Evolutionary conservation across 768 basidiomycete genomes (phyloP).

Genomic region (Podaxis sp.): DNA sequence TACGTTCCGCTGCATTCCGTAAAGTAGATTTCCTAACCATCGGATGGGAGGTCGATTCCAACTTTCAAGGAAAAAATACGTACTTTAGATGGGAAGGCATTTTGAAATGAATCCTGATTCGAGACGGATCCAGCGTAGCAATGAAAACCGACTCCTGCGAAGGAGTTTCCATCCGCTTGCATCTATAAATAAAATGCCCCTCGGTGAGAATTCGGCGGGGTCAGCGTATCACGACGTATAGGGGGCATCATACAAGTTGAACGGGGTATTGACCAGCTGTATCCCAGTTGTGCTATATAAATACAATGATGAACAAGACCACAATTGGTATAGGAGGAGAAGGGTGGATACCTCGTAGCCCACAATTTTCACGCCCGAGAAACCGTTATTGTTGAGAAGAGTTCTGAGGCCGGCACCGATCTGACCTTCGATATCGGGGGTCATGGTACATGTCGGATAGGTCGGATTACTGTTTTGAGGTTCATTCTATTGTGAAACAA

Average conservation of each 20-base stretch:
- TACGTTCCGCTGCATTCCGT: constrained; percentile 67
- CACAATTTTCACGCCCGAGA: constrained; percentile 58
- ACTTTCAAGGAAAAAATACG: not conserved
- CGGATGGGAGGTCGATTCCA: not conserved
- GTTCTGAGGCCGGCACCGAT: constrained; percentile 56
- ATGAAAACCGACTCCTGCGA: constrained; percentile 70
- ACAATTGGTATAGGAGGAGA: not conserved
- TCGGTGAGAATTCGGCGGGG: not conserved
- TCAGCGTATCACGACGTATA: not conserved
- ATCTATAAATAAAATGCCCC: constrained; percentile 33
- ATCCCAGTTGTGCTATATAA: constrained; percentile 67
- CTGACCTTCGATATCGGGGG: constrained; percentile 53
- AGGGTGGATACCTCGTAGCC: constrained; percentile 39
- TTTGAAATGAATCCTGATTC: constrained; percentile 57
- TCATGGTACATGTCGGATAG: constrained; percentile 65
- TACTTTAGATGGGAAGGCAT: constrained; percentile 56
- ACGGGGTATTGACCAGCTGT: constrained; percentile 64
- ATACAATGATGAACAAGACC: not conserved
- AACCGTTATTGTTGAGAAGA: constrained; percentile 62
- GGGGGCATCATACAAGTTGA: constrained; percentile 31
- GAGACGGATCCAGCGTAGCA: constrained; percentile 61
- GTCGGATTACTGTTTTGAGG: constrained; percentile 60
- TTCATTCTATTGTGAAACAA: constrained; percentile 36
- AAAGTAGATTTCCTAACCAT: constrained; percentile 43
- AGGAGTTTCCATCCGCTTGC: constrained; percentile 53